phyloP scores from a whole-genome alignment of 2,329 filamentous ascomycete species.

The Colletotrichum scovillei region DNA sequence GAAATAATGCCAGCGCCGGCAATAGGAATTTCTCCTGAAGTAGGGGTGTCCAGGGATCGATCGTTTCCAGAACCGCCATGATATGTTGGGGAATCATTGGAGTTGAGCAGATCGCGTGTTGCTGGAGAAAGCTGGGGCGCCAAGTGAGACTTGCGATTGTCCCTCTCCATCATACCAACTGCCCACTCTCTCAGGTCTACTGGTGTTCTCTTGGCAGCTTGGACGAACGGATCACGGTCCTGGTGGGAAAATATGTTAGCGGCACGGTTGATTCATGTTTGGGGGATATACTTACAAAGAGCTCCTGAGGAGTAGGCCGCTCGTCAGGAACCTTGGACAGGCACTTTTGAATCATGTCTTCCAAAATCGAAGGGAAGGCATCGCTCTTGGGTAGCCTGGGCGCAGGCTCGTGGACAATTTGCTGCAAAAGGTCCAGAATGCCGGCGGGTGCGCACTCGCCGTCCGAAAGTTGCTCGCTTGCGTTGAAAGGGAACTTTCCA shows the following conservation, averaged over 20 bases:
- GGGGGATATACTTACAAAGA: constrained; percentile 75
- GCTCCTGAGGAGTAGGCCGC: constrained; percentile 90
- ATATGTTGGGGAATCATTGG: constrained; percentile 68
- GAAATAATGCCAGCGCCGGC: constrained; percentile 66
- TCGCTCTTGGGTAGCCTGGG: constrained; percentile 96
- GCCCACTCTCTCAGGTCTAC: constrained; percentile 96
- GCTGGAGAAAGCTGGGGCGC: constrained; percentile 83
- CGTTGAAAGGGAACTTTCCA: constrained; percentile 93
- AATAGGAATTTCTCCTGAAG: constrained; percentile 79
- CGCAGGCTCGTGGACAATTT: constrained; percentile 96
- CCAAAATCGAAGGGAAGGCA: constrained; percentile 92
- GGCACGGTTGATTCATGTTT: too few relatives aligned
- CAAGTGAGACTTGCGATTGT: constrained; percentile 95
- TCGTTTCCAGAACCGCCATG: constrained; percentile 54
- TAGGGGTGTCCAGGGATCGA: constrained; percentile 68
- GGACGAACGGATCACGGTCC: constrained; percentile 94
- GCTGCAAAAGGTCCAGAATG: constrained; percentile 94
- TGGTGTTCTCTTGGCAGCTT: constrained; percentile 95
- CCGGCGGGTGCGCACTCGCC: constrained; percentile 88
- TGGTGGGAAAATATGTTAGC: constrained; percentile 51
- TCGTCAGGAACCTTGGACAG: constrained; percentile 89
- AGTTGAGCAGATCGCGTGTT: constrained; percentile 79
- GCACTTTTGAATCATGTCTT: constrained; percentile 98
- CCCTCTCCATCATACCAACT: constrained; percentile 89
- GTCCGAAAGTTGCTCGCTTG: constrained; percentile 77